phyloP scores from a whole-genome alignment of 805 yeast species.

The Kodamaea nitidulidarum region DNA sequence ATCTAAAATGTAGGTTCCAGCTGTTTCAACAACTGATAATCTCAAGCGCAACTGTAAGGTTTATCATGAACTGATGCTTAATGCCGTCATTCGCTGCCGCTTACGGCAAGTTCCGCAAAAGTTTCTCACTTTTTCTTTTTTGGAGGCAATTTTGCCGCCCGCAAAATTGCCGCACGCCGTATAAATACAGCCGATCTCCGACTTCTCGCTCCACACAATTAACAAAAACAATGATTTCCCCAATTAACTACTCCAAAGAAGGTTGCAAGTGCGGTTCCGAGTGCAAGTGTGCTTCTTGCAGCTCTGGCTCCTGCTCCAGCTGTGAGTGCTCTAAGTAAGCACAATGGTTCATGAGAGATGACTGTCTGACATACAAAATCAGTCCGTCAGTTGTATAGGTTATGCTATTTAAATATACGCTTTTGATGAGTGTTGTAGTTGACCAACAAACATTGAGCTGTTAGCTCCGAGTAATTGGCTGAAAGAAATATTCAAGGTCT shows the following conservation, averaged over 20 bases:
- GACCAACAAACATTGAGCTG: too few relatives aligned
- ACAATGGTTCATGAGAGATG: not conserved
- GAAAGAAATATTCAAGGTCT: too few relatives aligned
- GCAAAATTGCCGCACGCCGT: slow-evolving; percentile 5
- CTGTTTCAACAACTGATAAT: too few relatives aligned
- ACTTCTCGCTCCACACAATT: not conserved
- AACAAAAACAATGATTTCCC: slow-evolving; percentile 8
- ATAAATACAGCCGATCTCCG: slow-evolving; percentile 5
- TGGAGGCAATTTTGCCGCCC: not conserved
- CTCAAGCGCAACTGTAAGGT: too few relatives aligned
- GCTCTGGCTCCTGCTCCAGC: slow-evolving; percentile 11
- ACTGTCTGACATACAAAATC: too few relatives aligned
- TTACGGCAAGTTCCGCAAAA: not conserved
- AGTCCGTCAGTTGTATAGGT: too few relatives aligned
- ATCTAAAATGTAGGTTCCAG: not conserved
- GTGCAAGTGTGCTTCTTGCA: slow-evolving; percentile 19
- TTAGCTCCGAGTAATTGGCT: too few relatives aligned
- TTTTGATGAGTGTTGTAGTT: too few relatives aligned
- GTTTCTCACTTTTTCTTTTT: not conserved
- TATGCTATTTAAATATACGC: too few relatives aligned
- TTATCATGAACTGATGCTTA: too few relatives aligned
- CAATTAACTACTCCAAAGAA: slow-evolving; percentile 9
- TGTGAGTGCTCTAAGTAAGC: slow-evolving; percentile 10
- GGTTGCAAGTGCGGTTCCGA: slow-evolving; percentile 19
- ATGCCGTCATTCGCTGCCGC: slow-evolving; percentile 1